Conservation (phyloP, 2,329 filamentous ascomycete species). For the Chrysoporthe austroafricana region DNA sequence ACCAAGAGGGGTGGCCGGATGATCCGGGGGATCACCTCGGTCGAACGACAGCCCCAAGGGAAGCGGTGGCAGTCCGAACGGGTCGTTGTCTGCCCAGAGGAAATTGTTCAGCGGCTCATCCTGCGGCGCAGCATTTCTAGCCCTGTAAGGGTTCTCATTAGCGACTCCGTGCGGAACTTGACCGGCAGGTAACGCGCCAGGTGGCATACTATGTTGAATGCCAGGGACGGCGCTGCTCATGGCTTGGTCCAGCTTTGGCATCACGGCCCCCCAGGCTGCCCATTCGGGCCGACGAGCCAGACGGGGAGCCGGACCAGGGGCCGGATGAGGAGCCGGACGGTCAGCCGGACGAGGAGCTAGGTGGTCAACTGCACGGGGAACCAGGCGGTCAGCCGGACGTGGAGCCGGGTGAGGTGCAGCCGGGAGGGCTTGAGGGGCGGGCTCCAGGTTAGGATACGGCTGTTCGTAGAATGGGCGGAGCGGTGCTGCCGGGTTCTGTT, state of each 20-base stretch:
- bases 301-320: background rate
- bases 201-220: slow-evolving; percentile 20
- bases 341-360: too few relatives aligned
- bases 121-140: background rate
- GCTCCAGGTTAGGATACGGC: background rate
- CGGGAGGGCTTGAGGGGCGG: background rate
- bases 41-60: background rate
- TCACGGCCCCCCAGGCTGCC: background rate
- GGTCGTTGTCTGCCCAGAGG: background rate
- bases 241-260: slow-evolving; percentile 1
- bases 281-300: background rate
- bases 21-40: background rate
- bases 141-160: slow-evolving; percentile 17
- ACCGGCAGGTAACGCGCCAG: slow-evolving; percentile 13
- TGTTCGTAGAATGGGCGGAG: background rate
- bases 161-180: slow-evolving; percentile 18
- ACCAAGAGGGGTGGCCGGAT: background rate
- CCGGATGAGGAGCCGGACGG: too few relatives aligned
- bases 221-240: background rate
- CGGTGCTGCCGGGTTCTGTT: background rate
- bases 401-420: background rate
- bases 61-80: background rate
- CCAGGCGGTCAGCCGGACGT: too few relatives aligned
- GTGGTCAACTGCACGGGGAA: too few relatives aligned
- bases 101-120: slow-evolving; percentile 1